Evolutionary conservation across 495 filamentous ascomycete genomes (phyloP).

Genomic region (Penicillium silybi): DNA sequence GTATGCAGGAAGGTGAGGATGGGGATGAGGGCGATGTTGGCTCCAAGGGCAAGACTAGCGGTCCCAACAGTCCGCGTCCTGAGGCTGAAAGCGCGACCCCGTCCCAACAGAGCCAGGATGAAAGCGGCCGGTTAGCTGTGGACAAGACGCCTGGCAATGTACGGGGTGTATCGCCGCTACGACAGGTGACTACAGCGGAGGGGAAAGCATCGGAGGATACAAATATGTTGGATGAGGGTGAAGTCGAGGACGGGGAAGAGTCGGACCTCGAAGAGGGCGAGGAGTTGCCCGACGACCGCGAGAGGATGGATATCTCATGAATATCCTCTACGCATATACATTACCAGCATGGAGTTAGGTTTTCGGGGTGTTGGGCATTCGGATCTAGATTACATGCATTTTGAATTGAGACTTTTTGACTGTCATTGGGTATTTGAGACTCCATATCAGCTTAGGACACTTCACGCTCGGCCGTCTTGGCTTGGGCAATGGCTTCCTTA

Average conservation of each 20-base stretch:
- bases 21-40: slow-evolving; percentile 64
- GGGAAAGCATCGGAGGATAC: slow-evolving; percentile 44
- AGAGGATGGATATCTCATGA: slow-evolving; percentile 69
- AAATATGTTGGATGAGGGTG: slow-evolving; percentile 61
- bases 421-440: slow-evolving; percentile 11
- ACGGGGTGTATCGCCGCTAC: slow-evolving; percentile 39
- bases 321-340: slow-evolving; percentile 14
- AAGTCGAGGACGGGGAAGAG: slow-evolving; percentile 46
- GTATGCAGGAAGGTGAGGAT: slow-evolving; percentile 73
- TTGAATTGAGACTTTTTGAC: neutral
- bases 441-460: slow-evolving; percentile 26
- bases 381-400: slow-evolving; percentile 22
- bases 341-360: slow-evolving; percentile 34
- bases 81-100: slow-evolving; percentile 52
- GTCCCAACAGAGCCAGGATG: slow-evolving; percentile 46
- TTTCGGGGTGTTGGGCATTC: slow-evolving; percentile 25
- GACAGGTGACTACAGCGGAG: slow-evolving; percentile 31
- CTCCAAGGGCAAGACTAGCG: slow-evolving; percentile 47
- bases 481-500: slow-evolving; percentile 59
- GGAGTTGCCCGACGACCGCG: slow-evolving; percentile 50
- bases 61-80: slow-evolving; percentile 63
- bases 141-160: slow-evolving; percentile 28
- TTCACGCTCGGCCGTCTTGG: slow-evolving; percentile 46
- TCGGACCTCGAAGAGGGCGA: slow-evolving; percentile 46
- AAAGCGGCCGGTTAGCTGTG: slow-evolving; percentile 36